Percentiles rank a stretch among this genome's conserved stretches.
These are phyloP conservation scores for Neoboletus magnificus DNA, from an alignment of 768 basidiomycete species.

Conservation along the genomic window DNA sequence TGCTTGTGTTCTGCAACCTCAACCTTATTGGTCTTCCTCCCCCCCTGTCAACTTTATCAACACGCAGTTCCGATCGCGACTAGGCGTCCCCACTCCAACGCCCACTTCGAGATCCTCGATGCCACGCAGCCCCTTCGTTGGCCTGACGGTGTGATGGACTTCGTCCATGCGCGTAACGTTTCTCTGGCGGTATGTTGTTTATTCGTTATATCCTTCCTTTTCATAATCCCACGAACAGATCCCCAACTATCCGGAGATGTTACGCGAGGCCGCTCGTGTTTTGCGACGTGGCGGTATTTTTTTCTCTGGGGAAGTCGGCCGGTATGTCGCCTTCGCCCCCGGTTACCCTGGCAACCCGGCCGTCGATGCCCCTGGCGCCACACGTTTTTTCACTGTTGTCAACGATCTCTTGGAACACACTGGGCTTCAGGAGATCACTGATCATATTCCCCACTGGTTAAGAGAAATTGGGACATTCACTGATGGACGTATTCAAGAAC, in stretches of 20 bases:
- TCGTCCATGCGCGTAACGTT: conserved; percentile 62
- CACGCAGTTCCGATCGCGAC: conserved; percentile 67
- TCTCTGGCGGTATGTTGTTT: conserved; percentile 54
- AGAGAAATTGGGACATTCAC: conserved; percentile 38
- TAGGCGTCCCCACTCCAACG: conserved; percentile 56
- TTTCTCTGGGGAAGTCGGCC: conserved; percentile 59
- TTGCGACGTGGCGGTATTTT: conserved; percentile 72
- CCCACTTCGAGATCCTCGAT: conserved; percentile 65
- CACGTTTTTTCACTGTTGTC: conserved; percentile 37
- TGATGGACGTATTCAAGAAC: conserved; percentile 33
- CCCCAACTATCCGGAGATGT: conserved; percentile 47
- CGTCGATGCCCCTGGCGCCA: conserved; percentile 26
- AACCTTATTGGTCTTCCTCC: conserved; percentile 10
- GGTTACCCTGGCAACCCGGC: conserved; percentile 23
- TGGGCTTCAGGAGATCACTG: conserved; percentile 39
- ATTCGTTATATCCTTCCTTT: conserved; percentile 1
- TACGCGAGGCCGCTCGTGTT: conserved; percentile 60
- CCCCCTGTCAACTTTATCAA: conserved; percentile 4
- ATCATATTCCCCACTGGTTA: conserved; percentile 39
- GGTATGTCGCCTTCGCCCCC: conserved; percentile 40
- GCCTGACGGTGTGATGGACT: conserved; percentile 52
- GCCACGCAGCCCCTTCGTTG: conserved; percentile 52
- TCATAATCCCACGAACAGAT: conserved; percentile 41
- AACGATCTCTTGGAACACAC: conserved; percentile 38
- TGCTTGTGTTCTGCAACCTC: conserved; percentile 8